These are phyloP conservation scores for Puccinia novopanici DNA, from an alignment of 1,284 basidiomycete species.

Conservation along the genomic window DNA sequence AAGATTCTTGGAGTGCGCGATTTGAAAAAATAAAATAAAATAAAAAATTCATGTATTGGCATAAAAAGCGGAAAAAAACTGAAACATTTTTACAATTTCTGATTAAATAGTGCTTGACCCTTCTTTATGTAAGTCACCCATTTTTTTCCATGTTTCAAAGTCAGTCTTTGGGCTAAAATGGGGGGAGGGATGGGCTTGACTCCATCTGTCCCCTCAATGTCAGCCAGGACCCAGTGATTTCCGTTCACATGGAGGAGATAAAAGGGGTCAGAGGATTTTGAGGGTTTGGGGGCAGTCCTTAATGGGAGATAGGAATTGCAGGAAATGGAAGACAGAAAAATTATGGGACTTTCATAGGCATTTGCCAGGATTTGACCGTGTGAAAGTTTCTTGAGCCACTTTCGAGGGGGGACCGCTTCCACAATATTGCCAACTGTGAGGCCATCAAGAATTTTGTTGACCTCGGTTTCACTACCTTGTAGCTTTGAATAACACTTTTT, in stretches of 20 bases:
- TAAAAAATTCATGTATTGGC: background rate
- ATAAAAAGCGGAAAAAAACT: conserved; percentile 31
- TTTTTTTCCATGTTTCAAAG: background rate
- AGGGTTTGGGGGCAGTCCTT: background rate
- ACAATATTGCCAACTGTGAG: background rate
- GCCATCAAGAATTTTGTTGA: background rate
- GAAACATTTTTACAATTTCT: no score
- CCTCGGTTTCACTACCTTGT: background rate
- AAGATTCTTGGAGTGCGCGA: no score
- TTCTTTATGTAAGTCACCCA: no score
- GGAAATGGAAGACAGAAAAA: background rate
- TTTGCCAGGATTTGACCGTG: conserved; percentile 5
- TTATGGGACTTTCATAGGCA: background rate
- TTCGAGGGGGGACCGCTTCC: background rate
- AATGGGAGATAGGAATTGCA: background rate
- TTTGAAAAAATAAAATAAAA: background rate
- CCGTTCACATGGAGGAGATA: no score
- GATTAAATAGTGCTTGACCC: background rate
- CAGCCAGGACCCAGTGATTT: conserved; percentile 4
- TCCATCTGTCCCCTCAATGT: background rate
- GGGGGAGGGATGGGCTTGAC: background rate
- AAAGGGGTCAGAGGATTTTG: background rate
- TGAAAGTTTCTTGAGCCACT: conserved; percentile 6
- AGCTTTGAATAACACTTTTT: background rate
- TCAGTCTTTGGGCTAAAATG: background rate